Conservation (phyloP, 202 grass and related monocot genomes). For the Schoenoplectus tabernaemontani region DNA sequence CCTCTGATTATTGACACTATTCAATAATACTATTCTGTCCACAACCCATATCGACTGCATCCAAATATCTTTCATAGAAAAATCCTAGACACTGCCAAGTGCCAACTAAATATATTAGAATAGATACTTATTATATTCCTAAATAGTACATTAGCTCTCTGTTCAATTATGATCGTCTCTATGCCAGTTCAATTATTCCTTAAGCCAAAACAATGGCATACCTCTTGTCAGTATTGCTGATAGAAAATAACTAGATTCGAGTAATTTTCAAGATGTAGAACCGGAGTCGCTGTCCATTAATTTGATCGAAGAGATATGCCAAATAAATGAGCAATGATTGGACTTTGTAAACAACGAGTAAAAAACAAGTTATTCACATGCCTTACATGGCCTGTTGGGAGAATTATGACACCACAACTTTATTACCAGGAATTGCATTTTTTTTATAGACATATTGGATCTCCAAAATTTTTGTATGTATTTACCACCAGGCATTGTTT, state of each 20-base stretch:
- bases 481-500: neutral
- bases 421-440: neutral
- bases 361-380: constrained; percentile 1
- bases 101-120: neutral
- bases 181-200: neutral
- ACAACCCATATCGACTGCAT: too few relatives aligned
- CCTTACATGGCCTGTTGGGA: constrained; percentile 1
- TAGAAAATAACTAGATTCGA: neutral
- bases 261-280: neutral
- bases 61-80: too few relatives aligned
- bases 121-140: neutral
- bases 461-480: neutral
- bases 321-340: constrained; percentile 15
- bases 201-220: neutral
- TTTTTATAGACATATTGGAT: neutral
- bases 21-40: too few relatives aligned
- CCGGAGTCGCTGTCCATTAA: neutral
- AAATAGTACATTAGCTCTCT: neutral
- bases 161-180: neutral
- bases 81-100: too few relatives aligned
- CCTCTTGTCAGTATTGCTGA: neutral
- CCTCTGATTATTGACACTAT: too few relatives aligned
- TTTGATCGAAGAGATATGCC: neutral
- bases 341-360: constrained; percentile 11
- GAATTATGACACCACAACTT: neutral